Conservation (phyloP, 192 early-diverging fungal species). For the Entomortierella parvispora region DNA sequence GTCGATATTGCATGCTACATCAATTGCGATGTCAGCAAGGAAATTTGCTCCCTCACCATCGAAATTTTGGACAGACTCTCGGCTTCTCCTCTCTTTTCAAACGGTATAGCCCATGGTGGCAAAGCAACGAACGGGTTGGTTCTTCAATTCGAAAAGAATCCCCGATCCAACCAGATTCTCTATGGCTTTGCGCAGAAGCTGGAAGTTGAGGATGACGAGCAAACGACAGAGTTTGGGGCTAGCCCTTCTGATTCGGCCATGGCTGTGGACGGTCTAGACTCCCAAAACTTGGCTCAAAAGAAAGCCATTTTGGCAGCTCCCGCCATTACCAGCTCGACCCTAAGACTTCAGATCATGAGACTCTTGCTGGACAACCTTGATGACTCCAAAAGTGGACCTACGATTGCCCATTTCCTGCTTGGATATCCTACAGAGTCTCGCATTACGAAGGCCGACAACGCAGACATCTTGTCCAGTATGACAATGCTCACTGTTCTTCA, state of each 20-base stretch:
- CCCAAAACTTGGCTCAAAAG: slow-evolving; percentile 31
- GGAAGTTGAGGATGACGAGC: slow-evolving; percentile 67
- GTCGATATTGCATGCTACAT: slow-evolving; percentile 79
- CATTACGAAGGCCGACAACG: slow-evolving; percentile 48
- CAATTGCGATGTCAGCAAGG: slow-evolving; percentile 71
- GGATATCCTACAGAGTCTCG: slow-evolving; percentile 68
- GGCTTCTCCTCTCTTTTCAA: slow-evolving; percentile 74
- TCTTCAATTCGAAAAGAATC: slow-evolving; percentile 69
- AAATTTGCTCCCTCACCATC: slow-evolving; percentile 77
- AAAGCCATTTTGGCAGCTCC: slow-evolving; percentile 26
- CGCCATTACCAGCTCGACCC: slow-evolving; percentile 49
- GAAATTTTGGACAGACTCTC: slow-evolving; percentile 79
- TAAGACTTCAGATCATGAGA: slow-evolving; percentile 87
- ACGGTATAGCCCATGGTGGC: slow-evolving; percentile 58
- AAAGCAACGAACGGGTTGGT: slow-evolving; percentile 78
- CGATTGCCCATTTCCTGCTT: slow-evolving; percentile 89
- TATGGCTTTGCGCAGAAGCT: slow-evolving; percentile 83
- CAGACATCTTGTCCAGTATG: slow-evolving; percentile 48
- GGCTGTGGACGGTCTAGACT: slow-evolving; percentile 50
- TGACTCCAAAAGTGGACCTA: slow-evolving; percentile 66
- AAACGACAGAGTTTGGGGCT: slow-evolving; percentile 27
- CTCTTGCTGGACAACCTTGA: slow-evolving; percentile 82
- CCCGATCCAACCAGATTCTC: slow-evolving; percentile 75
- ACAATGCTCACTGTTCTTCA: slow-evolving; percentile 66
- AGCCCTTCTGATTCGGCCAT: slow-evolving; percentile 13